Evolutionary conservation across 495 filamentous ascomycete species (phyloP).

Genomic region (Cetradonia linearis): DNA sequence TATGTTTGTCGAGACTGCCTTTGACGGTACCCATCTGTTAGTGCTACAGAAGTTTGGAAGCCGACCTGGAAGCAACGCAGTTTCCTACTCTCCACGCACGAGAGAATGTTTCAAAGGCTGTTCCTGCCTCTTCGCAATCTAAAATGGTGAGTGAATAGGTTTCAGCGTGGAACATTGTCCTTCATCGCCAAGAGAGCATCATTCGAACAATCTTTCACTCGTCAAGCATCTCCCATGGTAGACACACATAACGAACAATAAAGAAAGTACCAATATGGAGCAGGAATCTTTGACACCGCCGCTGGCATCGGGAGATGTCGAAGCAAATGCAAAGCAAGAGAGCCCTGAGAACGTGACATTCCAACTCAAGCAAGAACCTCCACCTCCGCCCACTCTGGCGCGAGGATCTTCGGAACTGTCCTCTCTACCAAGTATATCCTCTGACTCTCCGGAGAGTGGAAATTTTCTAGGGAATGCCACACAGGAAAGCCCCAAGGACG

Average conservation of each 20-base stretch:
- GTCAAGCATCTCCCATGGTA: background rate
- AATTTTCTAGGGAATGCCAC: background rate
- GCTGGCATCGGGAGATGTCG: background rate
- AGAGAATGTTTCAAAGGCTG: background rate
- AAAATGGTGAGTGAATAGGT: background rate
- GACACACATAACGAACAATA: background rate
- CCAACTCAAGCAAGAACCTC: too few species aligned
- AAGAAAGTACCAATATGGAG: background rate
- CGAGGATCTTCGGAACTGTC: too few species aligned
- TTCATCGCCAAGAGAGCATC: background rate
- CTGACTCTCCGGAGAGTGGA: too few species aligned
- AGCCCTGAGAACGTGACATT: background rate
- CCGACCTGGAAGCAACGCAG: too few species aligned
- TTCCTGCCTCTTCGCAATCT: background rate
- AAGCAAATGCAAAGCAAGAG: background rate
- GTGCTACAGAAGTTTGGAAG: background rate
- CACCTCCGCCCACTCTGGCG: too few species aligned
- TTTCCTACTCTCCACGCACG: background rate
- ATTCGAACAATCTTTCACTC: background rate
- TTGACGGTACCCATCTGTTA: background rate
- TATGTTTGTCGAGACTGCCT: background rate
- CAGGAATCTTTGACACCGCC: background rate
- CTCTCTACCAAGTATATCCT: too few species aligned
- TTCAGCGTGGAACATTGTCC: background rate
- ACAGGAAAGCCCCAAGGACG: background rate